Evolutionary conservation across 306 rosid species (phyloP), one percentile per base, ranked within the genome.

Genomic region (Sesbania bispinosa): DNA sequence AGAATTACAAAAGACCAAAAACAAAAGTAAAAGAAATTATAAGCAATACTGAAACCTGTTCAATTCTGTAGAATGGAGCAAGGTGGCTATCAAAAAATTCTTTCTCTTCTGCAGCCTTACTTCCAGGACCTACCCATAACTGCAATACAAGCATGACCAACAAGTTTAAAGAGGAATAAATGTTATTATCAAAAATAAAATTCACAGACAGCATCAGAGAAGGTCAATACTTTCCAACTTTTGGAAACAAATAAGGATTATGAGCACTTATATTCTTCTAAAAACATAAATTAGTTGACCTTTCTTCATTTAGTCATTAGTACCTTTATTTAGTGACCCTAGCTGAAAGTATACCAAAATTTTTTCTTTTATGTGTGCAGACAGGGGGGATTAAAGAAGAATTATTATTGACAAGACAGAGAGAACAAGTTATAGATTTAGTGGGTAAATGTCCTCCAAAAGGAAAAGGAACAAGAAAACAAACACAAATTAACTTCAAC

Each of bases 61-160:
- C 97, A 77, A 93, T 93, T 83, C 98, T 81, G 82, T 93, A 93
- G 80, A 93, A 93, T 57, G 98, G 98, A 20, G 98, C 97, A 48
- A 93, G 97, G 69, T 90, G 96, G 53, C 74, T 90, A 73, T 90
- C 98, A 48, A 93, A 93, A 71, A 85, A 93, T 1, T 78, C 85
- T 75, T 93, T 93, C 87, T 93, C 98, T 77, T 86, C 88, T 0
- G 98, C 98, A 43, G 96, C 98, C 84, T 69, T 88, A 82, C 98
- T 93, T 72, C 85, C 97, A 74, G 58, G 97, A 78, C 98, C 98
- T 21, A 88, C 96, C 98, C 98, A 93, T 75, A 93, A 80, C 98
- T 93, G 88, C 85, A 85, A 82, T 42, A 19, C 21, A 76, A 65
- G 53, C 51, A 75, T 36, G 62, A 75, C 60, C 74, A 75, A 52